These are phyloP conservation scores for Fusarium brevicatenulatum DNA, from an alignment of 2,329 filamentous ascomycete species.

Conservation along the genomic window DNA sequence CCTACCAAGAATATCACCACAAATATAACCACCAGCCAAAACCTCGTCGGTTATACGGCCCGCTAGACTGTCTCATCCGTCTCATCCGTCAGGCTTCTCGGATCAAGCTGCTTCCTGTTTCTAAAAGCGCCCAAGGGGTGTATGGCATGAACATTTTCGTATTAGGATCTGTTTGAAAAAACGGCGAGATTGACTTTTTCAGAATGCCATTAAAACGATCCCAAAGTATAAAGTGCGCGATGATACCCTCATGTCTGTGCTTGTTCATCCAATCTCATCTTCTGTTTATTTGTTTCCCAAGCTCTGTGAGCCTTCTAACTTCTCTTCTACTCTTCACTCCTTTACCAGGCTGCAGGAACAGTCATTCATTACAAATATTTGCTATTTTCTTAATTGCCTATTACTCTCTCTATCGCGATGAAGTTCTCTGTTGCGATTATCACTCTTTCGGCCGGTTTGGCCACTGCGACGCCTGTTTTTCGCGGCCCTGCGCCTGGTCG, in stretches of 20 bases:
- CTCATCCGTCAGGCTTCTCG: not conserved
- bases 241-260: not conserved
- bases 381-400: not conserved
- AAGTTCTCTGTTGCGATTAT: slow-evolving; percentile 4
- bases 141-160: not conserved
- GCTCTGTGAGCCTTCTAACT: not conserved
- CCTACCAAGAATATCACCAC: not conserved
- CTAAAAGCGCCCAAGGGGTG: not conserved
- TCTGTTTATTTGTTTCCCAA: not conserved
- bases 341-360: slow-evolving; percentile 1
- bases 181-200: not conserved
- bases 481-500: not conserved
- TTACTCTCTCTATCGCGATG: not conserved
- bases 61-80: not conserved
- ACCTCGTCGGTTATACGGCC: not conserved
- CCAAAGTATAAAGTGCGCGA: not conserved
- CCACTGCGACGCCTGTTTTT: slow-evolving; percentile 9
- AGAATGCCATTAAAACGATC: not conserved
- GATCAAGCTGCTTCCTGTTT: slow-evolving; percentile 1
- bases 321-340: not conserved
- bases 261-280: not conserved
- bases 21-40: not conserved
- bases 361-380: not conserved
- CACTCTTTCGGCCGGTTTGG: slow-evolving; percentile 1
- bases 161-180: not conserved